Evolutionary conservation across 179 eudicot species (phyloP), one percentile per base, ranked within the genome.

Genomic region (Beta lomatogona): DNA sequence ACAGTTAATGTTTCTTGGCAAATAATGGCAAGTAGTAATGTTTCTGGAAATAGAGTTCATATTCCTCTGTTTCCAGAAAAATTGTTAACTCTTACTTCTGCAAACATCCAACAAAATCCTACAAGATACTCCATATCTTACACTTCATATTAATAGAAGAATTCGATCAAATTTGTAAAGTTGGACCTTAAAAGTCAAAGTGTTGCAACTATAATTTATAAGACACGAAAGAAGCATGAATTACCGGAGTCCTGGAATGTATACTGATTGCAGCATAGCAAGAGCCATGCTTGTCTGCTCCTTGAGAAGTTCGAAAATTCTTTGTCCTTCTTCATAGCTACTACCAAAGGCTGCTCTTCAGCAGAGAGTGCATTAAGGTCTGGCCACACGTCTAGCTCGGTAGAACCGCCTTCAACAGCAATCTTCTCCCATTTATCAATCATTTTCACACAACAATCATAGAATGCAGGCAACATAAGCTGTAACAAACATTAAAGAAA

Each of bases 281-380:
- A 76, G 68, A 55, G 81, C 63, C n/a, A 77, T 11, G 28, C 50
- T 55, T 50, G 73, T 64, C 63, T 80, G 86, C 22, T 84, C 75
- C 8, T 72, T 84, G 4, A 84, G 81, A 25, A 80, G 81, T 46
- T 84, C 75, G 19, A 84, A 84, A 54, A 84, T 76, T 44, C 9
- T 71, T 4, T 78, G 82, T 6, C 84, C 85, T 16, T 82, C 79
- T n/a, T 75, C n/a, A 66, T 81, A 85, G 70, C 77, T 85, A 52
- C 87, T 85, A 52, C 85, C 82, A 63, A 85, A 85, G 44, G 87
- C 87, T 67, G 87, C 80, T 74, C 87, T 85, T 85, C 85, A 41
- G 87, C 87, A 50, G 84, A 13, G 10, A 85, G 74, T 60, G 57
- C 54, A 2, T 6, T 50, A 6, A 85, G 71, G 57, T 74, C 13